Evolutionary conservation across 2,329 filamentous ascomycete genomes (phyloP).

Genomic region (Nemania diffusa): DNA sequence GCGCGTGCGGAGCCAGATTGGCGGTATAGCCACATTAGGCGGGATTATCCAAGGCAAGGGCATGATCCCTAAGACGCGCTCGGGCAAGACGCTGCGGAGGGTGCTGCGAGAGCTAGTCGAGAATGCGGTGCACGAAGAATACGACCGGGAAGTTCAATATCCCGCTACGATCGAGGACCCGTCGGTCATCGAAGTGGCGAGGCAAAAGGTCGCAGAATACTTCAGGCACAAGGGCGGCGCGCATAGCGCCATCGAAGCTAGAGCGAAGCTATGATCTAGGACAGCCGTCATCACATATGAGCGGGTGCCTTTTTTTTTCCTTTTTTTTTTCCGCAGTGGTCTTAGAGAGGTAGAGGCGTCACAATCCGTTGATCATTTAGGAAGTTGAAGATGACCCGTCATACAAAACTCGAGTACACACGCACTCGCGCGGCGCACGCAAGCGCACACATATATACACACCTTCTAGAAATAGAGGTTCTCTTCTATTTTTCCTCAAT

Average conservation of each 20-base stretch:
- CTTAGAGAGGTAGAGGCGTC: background rate
- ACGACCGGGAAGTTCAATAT: slow-evolving; percentile 75
- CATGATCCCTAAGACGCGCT: slow-evolving; percentile 91
- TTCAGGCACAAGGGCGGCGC: slow-evolving; percentile 65
- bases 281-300: background rate
- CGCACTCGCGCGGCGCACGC: background rate
- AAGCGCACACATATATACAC: background rate
- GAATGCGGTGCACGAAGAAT: slow-evolving; percentile 79
- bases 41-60: slow-evolving; percentile 85
- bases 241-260: slow-evolving; percentile 59
- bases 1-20: slow-evolving; percentile 82
- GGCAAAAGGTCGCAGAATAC: slow-evolving; percentile 77
- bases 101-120: slow-evolving; percentile 87
- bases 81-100: slow-evolving; percentile 88
- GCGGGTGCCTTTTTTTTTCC: background rate
- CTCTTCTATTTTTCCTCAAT: background rate
- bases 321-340: no score
- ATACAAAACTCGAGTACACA: background rate
- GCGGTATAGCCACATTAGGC: slow-evolving; percentile 84
- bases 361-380: no score
- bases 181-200: slow-evolving; percentile 78
- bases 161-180: slow-evolving; percentile 89
- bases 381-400: no score
- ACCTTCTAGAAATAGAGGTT: no score
- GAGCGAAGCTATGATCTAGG: slow-evolving; percentile 59